Percentiles rank a stretch among this genome's conserved stretches.
Conservation (phyloP, 345 rosid species). For the Euphorbia tirucalli region DNA sequence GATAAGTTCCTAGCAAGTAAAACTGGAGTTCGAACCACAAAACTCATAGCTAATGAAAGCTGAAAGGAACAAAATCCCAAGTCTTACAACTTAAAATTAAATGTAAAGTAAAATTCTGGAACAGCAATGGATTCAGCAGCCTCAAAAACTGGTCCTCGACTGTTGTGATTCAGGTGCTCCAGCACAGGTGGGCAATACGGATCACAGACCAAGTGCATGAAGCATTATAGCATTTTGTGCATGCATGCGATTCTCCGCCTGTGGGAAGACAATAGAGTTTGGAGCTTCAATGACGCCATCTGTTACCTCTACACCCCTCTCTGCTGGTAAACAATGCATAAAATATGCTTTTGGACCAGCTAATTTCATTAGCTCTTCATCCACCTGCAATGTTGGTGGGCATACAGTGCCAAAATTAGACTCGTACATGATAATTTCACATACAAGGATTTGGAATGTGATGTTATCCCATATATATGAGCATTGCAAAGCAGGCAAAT, state of each 20-base stretch:
- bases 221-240: slow-evolving; percentile 92
- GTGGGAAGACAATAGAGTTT: slow-evolving; percentile 84
- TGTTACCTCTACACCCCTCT: slow-evolving; percentile 90
- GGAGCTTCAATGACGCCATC: slow-evolving; percentile 85
- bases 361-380: slow-evolving; percentile 74
- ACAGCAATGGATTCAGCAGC: neutral
- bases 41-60: neutral
- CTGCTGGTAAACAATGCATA: slow-evolving; percentile 99
- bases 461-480: neutral
- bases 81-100: neutral
- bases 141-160: neutral
- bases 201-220: slow-evolving; percentile 55
- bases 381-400: slow-evolving; percentile 55
- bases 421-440: too few species aligned
- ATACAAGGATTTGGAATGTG: neutral
- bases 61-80: neutral
- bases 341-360: slow-evolving; percentile 85
- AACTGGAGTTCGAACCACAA: neutral
- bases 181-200: neutral
- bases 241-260: slow-evolving; percentile 95
- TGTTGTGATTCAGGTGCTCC: neutral
- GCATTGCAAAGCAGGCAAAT: too few species aligned
- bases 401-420: neutral
- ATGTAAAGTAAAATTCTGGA: too few species aligned
- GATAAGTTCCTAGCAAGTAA: neutral